Evolutionary conservation across 179 eudicot species (phyloP).

Genomic region (Corrigiola litoralis): DNA sequence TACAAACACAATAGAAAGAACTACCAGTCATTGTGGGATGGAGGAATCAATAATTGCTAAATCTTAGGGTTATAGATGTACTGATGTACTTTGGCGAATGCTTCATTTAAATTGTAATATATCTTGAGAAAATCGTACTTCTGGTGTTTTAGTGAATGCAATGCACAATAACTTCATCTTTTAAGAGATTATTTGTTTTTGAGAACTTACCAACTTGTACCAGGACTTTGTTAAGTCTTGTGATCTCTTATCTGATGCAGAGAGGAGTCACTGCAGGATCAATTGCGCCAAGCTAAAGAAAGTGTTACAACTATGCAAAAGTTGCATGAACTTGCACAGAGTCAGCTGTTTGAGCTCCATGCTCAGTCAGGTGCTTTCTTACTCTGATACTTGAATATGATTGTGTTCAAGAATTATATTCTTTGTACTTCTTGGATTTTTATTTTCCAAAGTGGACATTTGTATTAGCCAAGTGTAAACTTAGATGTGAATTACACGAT

Average conservation of each 20-base stretch:
- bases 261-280: constrained; percentile 88
- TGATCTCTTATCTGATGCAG: constrained; percentile 45
- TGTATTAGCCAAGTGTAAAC: background rate
- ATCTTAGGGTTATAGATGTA: too few relatives aligned
- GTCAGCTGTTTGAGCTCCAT: constrained; percentile 89
- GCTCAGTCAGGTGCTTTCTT: constrained; percentile 76
- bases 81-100: too few relatives aligned
- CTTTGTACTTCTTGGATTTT: constrained; percentile 2
- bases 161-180: too few relatives aligned
- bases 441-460: background rate
- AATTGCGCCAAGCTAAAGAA: constrained; percentile 89
- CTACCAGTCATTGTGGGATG: too few relatives aligned
- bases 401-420: background rate
- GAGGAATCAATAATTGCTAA: too few relatives aligned
- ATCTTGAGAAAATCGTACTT: too few relatives aligned
- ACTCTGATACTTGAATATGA: background rate
- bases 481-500: too few relatives aligned
- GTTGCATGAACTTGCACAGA: constrained; percentile 96
- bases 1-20: too few relatives aligned
- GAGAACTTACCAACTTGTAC: background rate
- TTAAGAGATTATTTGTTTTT: too few relatives aligned
- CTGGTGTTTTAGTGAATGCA: too few relatives aligned
- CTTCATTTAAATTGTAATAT: too few relatives aligned
- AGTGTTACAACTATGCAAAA: constrained; percentile 96
- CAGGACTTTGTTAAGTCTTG: background rate